These are phyloP conservation scores for Colletotrichum theobromicola DNA, from an alignment of 2,329 filamentous ascomycete species.

Conservation along the genomic window DNA sequence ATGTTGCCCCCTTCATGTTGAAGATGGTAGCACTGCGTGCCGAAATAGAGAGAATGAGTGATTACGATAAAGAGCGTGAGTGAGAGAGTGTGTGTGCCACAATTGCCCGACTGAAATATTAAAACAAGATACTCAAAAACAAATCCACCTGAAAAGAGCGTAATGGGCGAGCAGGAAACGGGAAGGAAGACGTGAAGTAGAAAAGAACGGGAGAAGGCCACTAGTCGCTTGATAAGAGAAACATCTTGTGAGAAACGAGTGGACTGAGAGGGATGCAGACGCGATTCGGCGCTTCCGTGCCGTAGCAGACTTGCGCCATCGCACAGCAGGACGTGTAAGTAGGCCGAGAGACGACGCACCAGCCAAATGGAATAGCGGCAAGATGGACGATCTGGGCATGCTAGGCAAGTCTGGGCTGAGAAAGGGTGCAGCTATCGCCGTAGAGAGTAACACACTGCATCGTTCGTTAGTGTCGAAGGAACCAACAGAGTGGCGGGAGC, in stretches of 20 bases:
- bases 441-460: background rate
- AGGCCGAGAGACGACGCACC: conserved; percentile 3
- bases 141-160: background rate
- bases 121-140: background rate
- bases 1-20: conserved; percentile 32
- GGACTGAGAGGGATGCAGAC: background rate
- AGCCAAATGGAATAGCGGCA: background rate
- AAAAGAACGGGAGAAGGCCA: background rate
- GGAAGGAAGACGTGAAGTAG: background rate
- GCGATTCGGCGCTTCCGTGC: background rate
- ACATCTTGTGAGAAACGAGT: background rate
- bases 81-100: background rate
- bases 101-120: background rate
- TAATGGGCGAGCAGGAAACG: background rate
- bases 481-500: background rate
- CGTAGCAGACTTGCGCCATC: background rate
- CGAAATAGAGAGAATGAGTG: background rate
- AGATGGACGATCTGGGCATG: conserved; percentile 10
- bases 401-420: background rate
- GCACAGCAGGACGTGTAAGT: background rate
- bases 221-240: conserved; percentile 2
- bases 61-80: background rate
- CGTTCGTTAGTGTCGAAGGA: background rate
- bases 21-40: background rate
- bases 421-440: background rate